Evolutionary conservation across 192 early-diverging fungal genomes (phyloP).

Genomic region (Coemansia sp.): DNA sequence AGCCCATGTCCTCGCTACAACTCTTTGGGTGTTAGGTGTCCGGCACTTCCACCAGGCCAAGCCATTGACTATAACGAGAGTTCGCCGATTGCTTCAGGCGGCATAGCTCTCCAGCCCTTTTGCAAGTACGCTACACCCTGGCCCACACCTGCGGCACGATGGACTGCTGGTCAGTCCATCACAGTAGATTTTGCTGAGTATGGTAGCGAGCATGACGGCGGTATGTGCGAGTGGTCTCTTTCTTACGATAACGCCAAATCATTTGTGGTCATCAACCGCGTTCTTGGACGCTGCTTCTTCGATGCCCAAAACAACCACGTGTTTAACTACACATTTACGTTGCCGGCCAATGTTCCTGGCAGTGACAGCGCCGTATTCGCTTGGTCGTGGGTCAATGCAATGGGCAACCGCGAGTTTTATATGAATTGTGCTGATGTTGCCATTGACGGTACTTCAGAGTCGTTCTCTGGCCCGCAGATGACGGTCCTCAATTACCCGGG

Average conservation of each 20-base stretch:
- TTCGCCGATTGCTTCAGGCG: conserved; percentile 20
- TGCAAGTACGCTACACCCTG: conserved; percentile 37
- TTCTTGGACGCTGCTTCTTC: conserved; percentile 22
- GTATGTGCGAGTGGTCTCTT: conserved; percentile 63
- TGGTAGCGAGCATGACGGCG: conserved; percentile 56
- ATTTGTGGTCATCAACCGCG: conserved; percentile 57
- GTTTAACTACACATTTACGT: conserved; percentile 18
- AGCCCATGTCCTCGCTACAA: conserved; percentile 33
- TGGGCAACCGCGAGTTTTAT: conserved; percentile 56
- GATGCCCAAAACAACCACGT: conserved; percentile 8
- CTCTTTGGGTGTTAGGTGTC: conserved; percentile 19
- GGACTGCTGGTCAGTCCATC: conserved; percentile 30
- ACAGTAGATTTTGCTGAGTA: conserved; percentile 29
- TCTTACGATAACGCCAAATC: conserved; percentile 57
- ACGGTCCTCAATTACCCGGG: conserved; percentile 17
- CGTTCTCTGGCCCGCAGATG: conserved; percentile 20
- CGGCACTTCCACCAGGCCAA: conserved; percentile 19
- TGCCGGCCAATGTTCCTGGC: conserved; percentile 57
- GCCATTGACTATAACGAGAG: conserved; percentile 25
- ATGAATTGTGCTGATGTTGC: conserved; percentile 36
- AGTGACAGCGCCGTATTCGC: conserved; percentile 52
- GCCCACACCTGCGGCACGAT: conserved; percentile 19
- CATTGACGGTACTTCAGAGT: conserved; percentile 4
- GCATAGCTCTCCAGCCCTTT: conserved; percentile 22
- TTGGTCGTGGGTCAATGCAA: conserved; percentile 64